Evolutionary conservation across 768 basidiomycete species (phyloP).

Genomic region (Tylopilus subfusipes): DNA sequence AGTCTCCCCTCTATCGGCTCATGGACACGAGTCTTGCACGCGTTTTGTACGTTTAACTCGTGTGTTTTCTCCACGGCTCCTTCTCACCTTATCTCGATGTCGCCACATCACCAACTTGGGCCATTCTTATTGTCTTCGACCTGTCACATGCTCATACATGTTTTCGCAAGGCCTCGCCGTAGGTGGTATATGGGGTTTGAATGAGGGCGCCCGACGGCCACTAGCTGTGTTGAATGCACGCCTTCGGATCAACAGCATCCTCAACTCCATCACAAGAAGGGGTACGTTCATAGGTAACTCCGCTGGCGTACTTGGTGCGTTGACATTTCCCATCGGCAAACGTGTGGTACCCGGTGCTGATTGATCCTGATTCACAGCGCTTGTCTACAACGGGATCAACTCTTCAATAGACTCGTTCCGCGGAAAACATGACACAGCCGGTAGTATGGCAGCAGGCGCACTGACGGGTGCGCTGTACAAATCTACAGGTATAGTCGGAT

Average conservation of each 20-base stretch:
- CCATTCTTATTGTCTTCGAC: conserved; percentile 72
- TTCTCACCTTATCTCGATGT: conserved; percentile 67
- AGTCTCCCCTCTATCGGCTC: conserved; percentile 60
- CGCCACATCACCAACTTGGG: conserved; percentile 53
- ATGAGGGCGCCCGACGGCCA: conserved; percentile 87
- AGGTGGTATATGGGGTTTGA: conserved; percentile 94
- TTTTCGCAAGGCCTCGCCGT: conserved; percentile 81
- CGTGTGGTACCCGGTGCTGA: conserved; percentile 32
- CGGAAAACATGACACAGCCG: conserved; percentile 87
- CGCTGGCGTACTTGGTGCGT: conserved; percentile 93
- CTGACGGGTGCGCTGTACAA: conserved; percentile 90
- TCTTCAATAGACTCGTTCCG: conserved; percentile 86
- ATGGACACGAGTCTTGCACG: conserved; percentile 42
- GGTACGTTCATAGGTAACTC: conserved; percentile 99
- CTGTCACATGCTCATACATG: conserved; percentile 73
- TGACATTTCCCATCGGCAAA: conserved; percentile 32
- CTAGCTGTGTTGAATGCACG: conserved; percentile 82
- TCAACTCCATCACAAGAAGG: conserved; percentile 95
- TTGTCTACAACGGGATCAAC: conserved; percentile 95
- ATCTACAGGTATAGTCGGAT: conserved; percentile 74
- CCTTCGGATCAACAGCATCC: conserved; percentile 92
- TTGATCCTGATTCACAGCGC: conserved; percentile 53
- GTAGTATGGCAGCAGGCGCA: conserved; percentile 90
- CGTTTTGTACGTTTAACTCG: conserved; percentile 44
- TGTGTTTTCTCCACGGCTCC: conserved; percentile 44